A percentile compares a stretch with the other conserved stretches of the same genome.
Conservation (phyloP, 2,329 filamentous ascomycete genomes). For the Sarocladium kiliense region DNA sequence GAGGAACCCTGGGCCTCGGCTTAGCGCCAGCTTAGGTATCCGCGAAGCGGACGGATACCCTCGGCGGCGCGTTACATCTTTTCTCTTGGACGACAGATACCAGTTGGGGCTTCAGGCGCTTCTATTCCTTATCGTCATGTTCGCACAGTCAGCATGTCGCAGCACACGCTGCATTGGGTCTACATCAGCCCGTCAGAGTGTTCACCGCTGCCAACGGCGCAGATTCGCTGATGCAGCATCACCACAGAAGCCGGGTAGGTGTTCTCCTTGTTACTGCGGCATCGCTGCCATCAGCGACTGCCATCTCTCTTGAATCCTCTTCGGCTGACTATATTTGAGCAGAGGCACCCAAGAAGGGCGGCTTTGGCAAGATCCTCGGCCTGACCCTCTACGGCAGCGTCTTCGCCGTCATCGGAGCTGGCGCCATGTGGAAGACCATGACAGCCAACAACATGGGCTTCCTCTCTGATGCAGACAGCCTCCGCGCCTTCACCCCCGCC, state of each 20-base stretch:
- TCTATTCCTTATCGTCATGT: conserved; percentile 3
- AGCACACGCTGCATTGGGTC: conserved; percentile 1
- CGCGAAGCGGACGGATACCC: not conserved
- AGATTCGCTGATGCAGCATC: conserved; percentile 5
- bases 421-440: conserved; percentile 30
- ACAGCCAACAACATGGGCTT: conserved; percentile 30
- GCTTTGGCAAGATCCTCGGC: conserved; percentile 18
- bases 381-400: conserved; percentile 24
- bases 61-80: not conserved
- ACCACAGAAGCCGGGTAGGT: not conserved
- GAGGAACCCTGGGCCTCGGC: not conserved
- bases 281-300: too few species aligned
- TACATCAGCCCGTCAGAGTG: not conserved
- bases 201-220: not conserved
- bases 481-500: conserved; percentile 56
- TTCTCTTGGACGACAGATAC: not conserved
- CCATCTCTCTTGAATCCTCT: too few species aligned
- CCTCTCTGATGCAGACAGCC: conserved; percentile 63
- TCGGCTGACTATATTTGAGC: too few species aligned
- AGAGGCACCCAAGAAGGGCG: conserved; percentile 9
- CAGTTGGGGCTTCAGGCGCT: not conserved
- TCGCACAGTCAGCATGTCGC: conserved; percentile 5
- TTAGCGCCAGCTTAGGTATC: not conserved
- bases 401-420: conserved; percentile 26
- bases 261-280: not conserved